phyloP scores from a whole-genome alignment of 257 asterid genomes.

The Solanum megistacrolobum region DNA sequence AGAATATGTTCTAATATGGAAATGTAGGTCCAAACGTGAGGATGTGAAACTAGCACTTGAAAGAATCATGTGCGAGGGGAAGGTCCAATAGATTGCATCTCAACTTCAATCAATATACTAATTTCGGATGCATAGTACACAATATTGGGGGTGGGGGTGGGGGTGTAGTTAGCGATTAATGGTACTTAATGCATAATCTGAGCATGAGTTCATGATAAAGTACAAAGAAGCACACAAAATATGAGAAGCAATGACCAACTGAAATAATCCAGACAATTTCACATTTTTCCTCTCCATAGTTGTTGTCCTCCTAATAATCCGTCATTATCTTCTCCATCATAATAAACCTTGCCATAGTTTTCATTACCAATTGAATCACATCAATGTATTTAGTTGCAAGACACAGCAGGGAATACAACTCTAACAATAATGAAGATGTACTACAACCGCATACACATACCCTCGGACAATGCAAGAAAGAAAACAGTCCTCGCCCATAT shows the following conservation, averaged over 20 bases:
- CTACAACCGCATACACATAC: background rate
- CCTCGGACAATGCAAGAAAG: background rate
- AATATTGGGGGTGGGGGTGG: background rate
- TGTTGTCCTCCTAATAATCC: background rate
- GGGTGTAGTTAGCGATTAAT: background rate
- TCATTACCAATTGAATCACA: background rate
- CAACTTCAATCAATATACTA: background rate
- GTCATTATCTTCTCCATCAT: background rate
- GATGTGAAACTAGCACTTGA: background rate
- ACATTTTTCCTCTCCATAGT: background rate
- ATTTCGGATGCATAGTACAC: background rate
- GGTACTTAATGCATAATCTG: background rate
- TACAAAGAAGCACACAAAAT: background rate
- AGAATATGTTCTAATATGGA: background rate
- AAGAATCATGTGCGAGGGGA: background rate
- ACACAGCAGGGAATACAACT: background rate
- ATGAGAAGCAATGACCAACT: background rate
- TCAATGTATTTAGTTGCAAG: background rate
- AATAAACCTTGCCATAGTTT: background rate
- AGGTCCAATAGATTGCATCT: background rate
- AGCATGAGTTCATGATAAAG: background rate
- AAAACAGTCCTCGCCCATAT: background rate
- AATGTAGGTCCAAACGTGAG: background rate
- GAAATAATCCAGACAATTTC: background rate
- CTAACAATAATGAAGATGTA: background rate